Percentiles rank a stretch among this genome's conserved stretches.
Conservation (phyloP, 257 asterid species). For the Forsythia suspensa region DNA sequence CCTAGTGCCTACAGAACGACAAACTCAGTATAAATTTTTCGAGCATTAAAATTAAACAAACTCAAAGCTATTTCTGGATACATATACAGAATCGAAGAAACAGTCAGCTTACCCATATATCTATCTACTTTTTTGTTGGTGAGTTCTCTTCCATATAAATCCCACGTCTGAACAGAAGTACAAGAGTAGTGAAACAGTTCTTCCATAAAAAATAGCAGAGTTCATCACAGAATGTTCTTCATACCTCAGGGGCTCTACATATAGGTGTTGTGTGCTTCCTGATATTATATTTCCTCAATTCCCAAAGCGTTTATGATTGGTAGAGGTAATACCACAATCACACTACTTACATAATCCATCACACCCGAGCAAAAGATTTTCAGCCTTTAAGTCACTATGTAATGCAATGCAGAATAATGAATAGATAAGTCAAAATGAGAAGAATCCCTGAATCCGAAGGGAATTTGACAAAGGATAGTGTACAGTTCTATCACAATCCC, state of each 20-base stretch:
- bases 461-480: slow-evolving; percentile 12
- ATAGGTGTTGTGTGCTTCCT: slow-evolving; percentile 97
- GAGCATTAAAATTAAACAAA: not conserved
- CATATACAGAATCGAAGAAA: slow-evolving; percentile 8
- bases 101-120: slow-evolving; percentile 72
- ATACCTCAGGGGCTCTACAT: slow-evolving; percentile 98
- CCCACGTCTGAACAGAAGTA: slow-evolving; percentile 85
- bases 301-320: slow-evolving; percentile 98
- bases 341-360: slow-evolving; percentile 97
- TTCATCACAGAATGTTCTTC: slow-evolving; percentile 32
- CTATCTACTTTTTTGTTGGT: slow-evolving; percentile 84
- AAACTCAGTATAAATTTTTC: not conserved
- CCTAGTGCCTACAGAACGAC: slow-evolving; percentile 79
- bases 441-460: not conserved
- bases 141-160: slow-evolving; percentile 77
- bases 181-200: slow-evolving; percentile 43
- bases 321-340: slow-evolving; percentile 86
- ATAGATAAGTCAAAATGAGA: slow-evolving; percentile 6
- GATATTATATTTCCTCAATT: slow-evolving; percentile 92
- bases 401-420: slow-evolving; percentile 32
- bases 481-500: not conserved
- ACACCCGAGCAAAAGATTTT: slow-evolving; percentile 89
- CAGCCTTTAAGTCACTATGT: slow-evolving; percentile 89
- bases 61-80: slow-evolving; percentile 1
- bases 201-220: slow-evolving; percentile 32